Base-by-base conservation (phyloP, 805 yeast genomes). In the Lachancea cidri region DNA sequence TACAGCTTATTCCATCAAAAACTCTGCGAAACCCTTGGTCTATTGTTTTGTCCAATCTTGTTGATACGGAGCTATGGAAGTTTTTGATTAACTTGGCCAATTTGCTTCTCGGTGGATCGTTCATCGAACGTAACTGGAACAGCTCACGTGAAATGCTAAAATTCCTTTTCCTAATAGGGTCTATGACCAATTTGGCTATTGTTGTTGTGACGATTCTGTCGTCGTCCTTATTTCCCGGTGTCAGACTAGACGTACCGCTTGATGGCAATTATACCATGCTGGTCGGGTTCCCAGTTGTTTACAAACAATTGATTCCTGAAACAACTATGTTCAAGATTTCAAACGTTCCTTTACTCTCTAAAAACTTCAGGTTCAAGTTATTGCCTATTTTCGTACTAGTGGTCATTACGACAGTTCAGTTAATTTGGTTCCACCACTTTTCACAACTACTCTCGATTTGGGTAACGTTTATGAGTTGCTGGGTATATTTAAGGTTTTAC, bases 401-500 rank as follows among this genome's bases (percentile, higher is more conserved):
- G 1, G 6, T 58, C 1, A 38, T 67, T 17, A 41, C 70, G 0
- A 7, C 64, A 4, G 56, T 17, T 54, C 76, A 27, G 40, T 54
- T 35, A 17, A 55, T 40, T 31, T 54, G 32, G 46, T 53, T 38
- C 53, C 69, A 16, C 62, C 74, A 22, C 68, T 72, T 46, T 83
- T 86, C 36, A 65, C 72, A 31, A 18, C 30, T 59, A 17, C 49
- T 82, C 4, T 86, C 86, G 11, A 66, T 80, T 5, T 63, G 68
- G 66, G 33, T 60, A 17, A 78, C 81, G 35, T 87, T 89, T 52
- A 62, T 85, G 36, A 66, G 77, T 2, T 70, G 89, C 14, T 89
- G 91, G 86, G 57, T 66, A 35, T 91, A 87, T 58, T 69, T 89
- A 51, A 73, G 98, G 49, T 89, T 86, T 61, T 80, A 66, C 66